Evolutionary conservation across 1,284 basidiomycete species (phyloP).

Genomic region (Apiotrichum akiyoshidainum): DNA sequence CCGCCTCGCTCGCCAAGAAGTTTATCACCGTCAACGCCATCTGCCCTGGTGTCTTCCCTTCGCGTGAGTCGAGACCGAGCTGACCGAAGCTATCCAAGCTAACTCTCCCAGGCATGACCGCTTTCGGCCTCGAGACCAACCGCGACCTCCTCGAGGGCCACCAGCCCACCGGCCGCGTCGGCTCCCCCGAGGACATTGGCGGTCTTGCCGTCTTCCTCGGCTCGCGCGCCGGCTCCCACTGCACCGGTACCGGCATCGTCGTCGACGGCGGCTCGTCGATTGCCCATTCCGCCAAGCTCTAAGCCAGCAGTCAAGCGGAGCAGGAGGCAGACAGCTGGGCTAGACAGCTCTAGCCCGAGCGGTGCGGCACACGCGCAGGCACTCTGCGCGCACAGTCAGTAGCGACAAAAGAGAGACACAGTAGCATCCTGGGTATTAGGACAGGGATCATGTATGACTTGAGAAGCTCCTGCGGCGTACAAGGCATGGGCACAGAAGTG

Average conservation of each 20-base stretch:
- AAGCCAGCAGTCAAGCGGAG: background rate
- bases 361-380: too few relatives aligned
- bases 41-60: slow-evolving; percentile 38
- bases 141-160: slow-evolving; percentile 21
- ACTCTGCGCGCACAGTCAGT: too few relatives aligned
- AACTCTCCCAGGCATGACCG: slow-evolving; percentile 28
- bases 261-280: slow-evolving; percentile 27
- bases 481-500: too few relatives aligned
- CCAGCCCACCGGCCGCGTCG: slow-evolving; percentile 35
- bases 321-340: too few relatives aligned
- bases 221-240: slow-evolving; percentile 33
- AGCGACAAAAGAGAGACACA: too few relatives aligned
- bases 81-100: too few relatives aligned
- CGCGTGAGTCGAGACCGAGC: slow-evolving; percentile 17
- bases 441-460: too few relatives aligned
- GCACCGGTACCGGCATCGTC: slow-evolving; percentile 31
- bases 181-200: slow-evolving; percentile 39
- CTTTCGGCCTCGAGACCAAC: slow-evolving; percentile 23
- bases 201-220: slow-evolving; percentile 35
- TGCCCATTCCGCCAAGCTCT: slow-evolving; percentile 20
- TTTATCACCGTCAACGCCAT: slow-evolving; percentile 39
- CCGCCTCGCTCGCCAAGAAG: slow-evolving; percentile 28
- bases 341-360: too few relatives aligned
- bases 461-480: too few relatives aligned
- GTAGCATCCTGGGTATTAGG: too few relatives aligned